Base-by-base conservation (phyloP, 202 grass and related monocot genomes). In the Setaria italica region DNA sequence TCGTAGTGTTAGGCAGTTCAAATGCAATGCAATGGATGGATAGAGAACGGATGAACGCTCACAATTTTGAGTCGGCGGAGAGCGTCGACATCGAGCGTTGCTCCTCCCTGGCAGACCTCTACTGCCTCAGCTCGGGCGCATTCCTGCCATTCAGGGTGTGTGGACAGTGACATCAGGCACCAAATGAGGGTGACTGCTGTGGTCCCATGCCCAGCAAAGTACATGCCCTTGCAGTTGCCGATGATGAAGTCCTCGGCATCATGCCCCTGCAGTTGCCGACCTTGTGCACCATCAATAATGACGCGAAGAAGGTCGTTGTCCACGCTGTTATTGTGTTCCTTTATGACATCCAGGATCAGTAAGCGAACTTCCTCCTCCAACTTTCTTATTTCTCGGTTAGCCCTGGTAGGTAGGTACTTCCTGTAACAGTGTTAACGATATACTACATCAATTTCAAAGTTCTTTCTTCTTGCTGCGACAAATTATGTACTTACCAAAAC, bases 121-220 rank as follows among this genome's bases (percentile, higher is more conserved):
- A 76, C 20, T 3, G 68, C 86, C 78, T 97, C 94, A 7, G 70
- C 47, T 0, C 94, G 82, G 59, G 85, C 84, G 0, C 78, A 57
- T 1, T 87, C 81, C 65, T 97, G 95, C 92, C 95, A 94, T 11
- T 91, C 82, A 1, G 70, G 84, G 56, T 94, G 77, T 1, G 67
- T 20, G 9, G 79, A 85, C 35, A 97, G 92, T 30, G 94, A 74
- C 88, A 97, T 88, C 50, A 97, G 51, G 72, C 95, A 97, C 92
- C 95, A 97, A 9, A 86, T 73, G 21, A 87, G 62, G 0, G 90
- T 79, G 8, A 85, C 88, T 2, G 85, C 85, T 1, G 86, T 94
- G 12, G 58, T 97, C 75, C 91, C 92, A 0, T 91, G 92, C 16
- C 90, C 90, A 0, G 76, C 86, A 0, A 97, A 92, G 81, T 97